Evolutionary conservation across 2,329 filamentous ascomycete species (phyloP), one percentile per base, ranked within the genome.

Genomic region (Stylonectria norvegica): DNA sequence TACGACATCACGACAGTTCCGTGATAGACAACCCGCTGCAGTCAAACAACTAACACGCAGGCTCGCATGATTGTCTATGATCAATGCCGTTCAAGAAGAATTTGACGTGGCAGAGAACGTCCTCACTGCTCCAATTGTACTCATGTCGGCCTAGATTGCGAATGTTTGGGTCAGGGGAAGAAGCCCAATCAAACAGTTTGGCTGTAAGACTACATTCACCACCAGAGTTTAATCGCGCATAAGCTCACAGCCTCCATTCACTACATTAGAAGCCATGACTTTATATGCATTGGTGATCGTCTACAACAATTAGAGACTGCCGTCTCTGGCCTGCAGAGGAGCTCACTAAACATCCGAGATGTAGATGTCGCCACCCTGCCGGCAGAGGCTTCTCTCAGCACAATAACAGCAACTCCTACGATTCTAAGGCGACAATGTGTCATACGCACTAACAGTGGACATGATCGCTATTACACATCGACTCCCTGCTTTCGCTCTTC

Each of bases 51-150:
- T 25, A 25, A 25, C 22, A 7, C 7, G 22, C 7, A 25, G 22
- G 22, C 20, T 6, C 10, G 8, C n/a, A 8, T 5, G 18, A 18
- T 15, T 40, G 42, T 41, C 15, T 44, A 38, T 15, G 42, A 41
- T 20, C 42, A 44, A 23, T 44, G 42, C 20, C 34, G 42, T 9
- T 44, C 42, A 25, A 28, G 42, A 34, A 44, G 41, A 25, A 41
- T 44, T 10, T 19, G 38, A 34, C 41, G 42, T 17, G 38, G 42
- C 5, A 44, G 42, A 30, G 42, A 41, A 18, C 42, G 42, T 7
- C 42, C 42, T 14, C 38, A 44, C 14, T 44, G 38, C 14, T 40
- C 42, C 17, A 44, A 44, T 5, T 44, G 38, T 23, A 40, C 38
- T 10, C 34, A 38, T 15, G 33, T 44, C n/a, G 42, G 38, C 3